Evolutionary conservation across 805 yeast genomes (phyloP).

Genomic region (Monosporozyma aquatica): DNA sequence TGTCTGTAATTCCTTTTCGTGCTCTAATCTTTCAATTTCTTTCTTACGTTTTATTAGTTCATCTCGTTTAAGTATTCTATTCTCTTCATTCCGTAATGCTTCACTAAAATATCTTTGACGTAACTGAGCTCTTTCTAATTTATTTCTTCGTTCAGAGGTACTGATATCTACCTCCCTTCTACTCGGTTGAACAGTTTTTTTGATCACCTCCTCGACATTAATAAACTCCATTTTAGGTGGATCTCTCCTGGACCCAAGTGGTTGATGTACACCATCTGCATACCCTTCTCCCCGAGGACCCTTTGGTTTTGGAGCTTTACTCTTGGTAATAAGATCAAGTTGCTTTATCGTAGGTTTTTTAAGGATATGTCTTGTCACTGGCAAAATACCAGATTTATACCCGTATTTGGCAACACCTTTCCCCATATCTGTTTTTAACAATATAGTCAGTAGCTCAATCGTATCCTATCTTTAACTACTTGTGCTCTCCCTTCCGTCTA

Average conservation of each 20-base stretch:
- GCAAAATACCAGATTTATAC: constrained; percentile 71
- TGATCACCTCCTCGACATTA: constrained; percentile 53
- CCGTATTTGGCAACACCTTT: constrained; percentile 40
- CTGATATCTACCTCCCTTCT: constrained; percentile 11
- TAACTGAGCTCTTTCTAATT: constrained; percentile 40
- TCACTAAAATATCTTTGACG: constrained; percentile 65
- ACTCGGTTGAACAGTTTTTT: constrained; percentile 43
- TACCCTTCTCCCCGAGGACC: constrained; percentile 45
- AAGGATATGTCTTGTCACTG: constrained; percentile 66
- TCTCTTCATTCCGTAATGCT: constrained; percentile 48
- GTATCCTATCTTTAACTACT: constrained; percentile 88
- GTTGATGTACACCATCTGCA: constrained; percentile 64
- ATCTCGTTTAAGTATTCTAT: constrained; percentile 33
- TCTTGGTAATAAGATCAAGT: constrained; percentile 30
- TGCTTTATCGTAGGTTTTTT: constrained; percentile 54
- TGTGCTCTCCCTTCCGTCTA: no score
- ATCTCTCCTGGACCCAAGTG: constrained; percentile 49
- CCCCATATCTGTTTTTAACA: no score
- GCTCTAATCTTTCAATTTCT: constrained; percentile 30
- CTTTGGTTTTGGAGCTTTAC: constrained; percentile 37
- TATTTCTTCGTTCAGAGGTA: constrained; percentile 21
- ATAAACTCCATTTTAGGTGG: constrained; percentile 44
- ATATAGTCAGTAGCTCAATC: no score
- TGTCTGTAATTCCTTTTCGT: constrained; percentile 26
- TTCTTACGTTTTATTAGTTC: constrained; percentile 29